phyloP scores from a whole-genome alignment of 1,139 yeast species.

The Candida frijolesensis region DNA sequence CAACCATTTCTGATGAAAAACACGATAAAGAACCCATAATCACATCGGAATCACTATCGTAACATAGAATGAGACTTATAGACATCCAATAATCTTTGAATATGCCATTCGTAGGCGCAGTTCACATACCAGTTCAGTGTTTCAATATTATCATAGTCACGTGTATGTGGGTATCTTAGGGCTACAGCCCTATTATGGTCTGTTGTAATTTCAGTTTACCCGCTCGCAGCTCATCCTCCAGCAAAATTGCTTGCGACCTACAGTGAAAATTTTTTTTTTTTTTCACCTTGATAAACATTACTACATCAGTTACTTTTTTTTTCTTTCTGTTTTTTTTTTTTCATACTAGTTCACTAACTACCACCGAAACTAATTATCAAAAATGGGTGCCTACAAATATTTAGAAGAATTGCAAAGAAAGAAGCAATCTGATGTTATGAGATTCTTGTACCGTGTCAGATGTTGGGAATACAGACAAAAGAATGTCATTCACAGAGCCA shows the following conservation, averaged over 20 bases:
- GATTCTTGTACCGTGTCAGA: conserved; percentile 99
- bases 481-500: conserved; percentile 97
- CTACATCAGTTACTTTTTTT: not conserved
- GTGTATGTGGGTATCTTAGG: not conserved
- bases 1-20: too few species aligned
- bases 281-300: not conserved
- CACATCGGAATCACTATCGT: too few species aligned
- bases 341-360: conserved; percentile 7
- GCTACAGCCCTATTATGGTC: not conserved
- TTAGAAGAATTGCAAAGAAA: conserved; percentile 99
- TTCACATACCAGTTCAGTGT: too few species aligned
- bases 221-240: not conserved
- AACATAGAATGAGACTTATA: too few species aligned
- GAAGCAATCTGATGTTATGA: conserved; percentile 99
- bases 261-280: too few species aligned
- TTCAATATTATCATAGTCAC: not conserved
- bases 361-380: conserved; percentile 16
- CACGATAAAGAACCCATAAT: too few species aligned
- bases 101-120: too few species aligned
- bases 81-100: too few species aligned
- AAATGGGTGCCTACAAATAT: conserved; percentile 99
- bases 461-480: conserved; percentile 99
- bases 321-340: not conserved
- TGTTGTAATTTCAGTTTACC: too few species aligned
- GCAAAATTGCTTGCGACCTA: too few species aligned